Base-by-base conservation (phyloP, 805 yeast species). In the Cyberlindnera americana region DNA sequence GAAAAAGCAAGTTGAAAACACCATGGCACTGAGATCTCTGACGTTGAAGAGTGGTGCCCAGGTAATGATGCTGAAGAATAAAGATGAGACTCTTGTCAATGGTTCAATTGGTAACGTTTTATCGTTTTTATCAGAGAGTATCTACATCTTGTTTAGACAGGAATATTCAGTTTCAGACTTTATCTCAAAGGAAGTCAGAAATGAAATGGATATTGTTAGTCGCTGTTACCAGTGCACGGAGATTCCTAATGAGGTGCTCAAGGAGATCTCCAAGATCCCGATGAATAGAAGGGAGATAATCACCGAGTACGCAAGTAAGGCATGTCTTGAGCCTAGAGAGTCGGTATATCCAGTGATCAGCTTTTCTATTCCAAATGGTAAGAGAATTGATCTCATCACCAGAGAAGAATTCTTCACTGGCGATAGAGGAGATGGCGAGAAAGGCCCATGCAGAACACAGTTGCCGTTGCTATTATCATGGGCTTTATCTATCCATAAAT, bases 51-150 rank as follows among this genome's bases (percentile, higher is more conserved):
- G 77, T 39, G 88, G 87, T 26, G 95, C 96, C 0, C 99, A 93
- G 61, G 97, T 93, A 2, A 90, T 93, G 96, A 79, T 87, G 72
- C 64, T 93, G 49, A 87, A 85, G 53, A 93, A 93, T 58, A 70
- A 75, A 21, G 90, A 86, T 48, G 83, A 78, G 9, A 64, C 69
- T 3, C 66, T 93, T 27, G 98, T 93, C 29, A 93, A 93, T 63
- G 99, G 99, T 3, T 77, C 96, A 0, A 67, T 91, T 27, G 99
- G 99, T 0, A 77, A 71, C 27, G 82, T 93, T 1, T 43, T 69
- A 3, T 60, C 63, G 23, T 70, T 70, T 43, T 47, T 63, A 8
- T 54, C 69, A 1, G 50, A 49, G 18, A 41, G 49, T 1, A 25
- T 65, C 4, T 36, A n/a, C 56, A 47, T 31, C 35, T 47, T 6